A percentile compares a stretch with the other conserved stretches of the same genome.
Evolutionary conservation across 306 rosid genomes (phyloP).

Genomic region (Lathyrus tuberosus): DNA sequence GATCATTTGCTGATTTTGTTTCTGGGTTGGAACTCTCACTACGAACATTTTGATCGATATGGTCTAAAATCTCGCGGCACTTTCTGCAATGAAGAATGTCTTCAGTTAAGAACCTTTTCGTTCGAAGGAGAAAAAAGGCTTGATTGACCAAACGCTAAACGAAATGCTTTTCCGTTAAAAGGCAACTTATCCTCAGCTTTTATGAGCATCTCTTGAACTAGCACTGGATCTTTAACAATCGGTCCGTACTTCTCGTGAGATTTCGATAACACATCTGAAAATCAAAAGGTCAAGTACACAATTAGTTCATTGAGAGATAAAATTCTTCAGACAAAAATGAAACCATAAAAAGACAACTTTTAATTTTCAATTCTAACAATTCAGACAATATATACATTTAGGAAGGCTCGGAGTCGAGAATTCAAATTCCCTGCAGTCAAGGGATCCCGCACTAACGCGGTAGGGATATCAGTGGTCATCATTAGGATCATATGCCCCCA

Average conservation of each 20-base stretch:
- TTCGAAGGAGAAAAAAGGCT: constrained; percentile 79
- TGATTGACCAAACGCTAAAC: constrained; percentile 71
- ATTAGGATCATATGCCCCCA: too few relatives aligned
- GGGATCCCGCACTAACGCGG: too few relatives aligned
- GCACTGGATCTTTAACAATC: constrained; percentile 63
- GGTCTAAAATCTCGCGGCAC: constrained; percentile 49
- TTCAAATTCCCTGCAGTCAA: too few relatives aligned
- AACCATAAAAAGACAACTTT: too few relatives aligned
- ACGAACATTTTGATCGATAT: constrained; percentile 36
- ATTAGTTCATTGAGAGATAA: not conserved
- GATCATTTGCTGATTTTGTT: constrained; percentile 44
- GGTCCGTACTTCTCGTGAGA: constrained; percentile 70
- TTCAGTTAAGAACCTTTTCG: constrained; percentile 64
- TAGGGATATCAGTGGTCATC: too few relatives aligned
- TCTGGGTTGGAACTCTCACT: constrained; percentile 39
- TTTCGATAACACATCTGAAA: constrained; percentile 63
- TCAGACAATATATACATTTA: too few relatives aligned
- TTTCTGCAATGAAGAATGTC: constrained; percentile 64
- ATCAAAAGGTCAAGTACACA: constrained; percentile 25
- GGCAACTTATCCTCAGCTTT: constrained; percentile 82
- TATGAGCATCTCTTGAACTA: constrained; percentile 68
- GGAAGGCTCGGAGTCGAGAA: too few relatives aligned
- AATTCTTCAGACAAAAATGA: not conserved
- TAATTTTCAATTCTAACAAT: too few relatives aligned
- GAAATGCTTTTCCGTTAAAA: constrained; percentile 63